phyloP scores from a whole-genome alignment of 2,329 filamentous ascomycete species.

The Huntiella abstrusa region DNA sequence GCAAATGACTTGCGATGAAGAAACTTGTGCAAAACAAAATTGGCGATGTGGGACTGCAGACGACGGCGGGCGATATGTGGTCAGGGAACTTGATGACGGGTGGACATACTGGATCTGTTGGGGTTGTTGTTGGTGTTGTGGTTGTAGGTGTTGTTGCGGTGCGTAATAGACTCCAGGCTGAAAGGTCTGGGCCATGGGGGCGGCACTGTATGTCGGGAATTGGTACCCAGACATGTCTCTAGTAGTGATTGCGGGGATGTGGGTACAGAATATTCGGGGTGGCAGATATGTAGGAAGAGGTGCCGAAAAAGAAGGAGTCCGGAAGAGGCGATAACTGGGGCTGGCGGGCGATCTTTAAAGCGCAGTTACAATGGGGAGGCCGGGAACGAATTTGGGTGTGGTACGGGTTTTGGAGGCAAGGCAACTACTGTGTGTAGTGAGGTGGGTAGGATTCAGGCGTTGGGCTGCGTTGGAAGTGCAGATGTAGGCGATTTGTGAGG shows the following conservation, averaged over 20 bases:
- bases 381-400: too few species aligned
- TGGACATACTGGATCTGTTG: neutral
- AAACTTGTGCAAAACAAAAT: neutral
- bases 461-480: too few species aligned
- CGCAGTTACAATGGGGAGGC: too few species aligned
- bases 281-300: neutral
- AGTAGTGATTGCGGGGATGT: neutral
- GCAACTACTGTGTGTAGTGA: too few species aligned
- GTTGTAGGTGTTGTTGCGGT: neutral
- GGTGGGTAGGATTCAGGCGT: too few species aligned
- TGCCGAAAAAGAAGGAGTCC: neutral
- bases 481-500: too few species aligned
- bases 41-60: neutral
- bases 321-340: neutral
- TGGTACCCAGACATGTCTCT: conserved; percentile 1
- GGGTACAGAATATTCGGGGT: neutral
- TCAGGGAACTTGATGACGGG: neutral
- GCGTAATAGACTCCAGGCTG: neutral
- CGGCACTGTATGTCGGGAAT: neutral
- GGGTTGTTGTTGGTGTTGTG: neutral
- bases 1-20: neutral
- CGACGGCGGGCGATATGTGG: neutral
- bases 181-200: neutral
- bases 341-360: too few species aligned
- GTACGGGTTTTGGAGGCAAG: too few species aligned